Percentiles rank a stretch among this genome's conserved stretches.
phyloP scores from a whole-genome alignment of 768 basidiomycete genomes.

The Pisolithus microcarpus region DNA sequence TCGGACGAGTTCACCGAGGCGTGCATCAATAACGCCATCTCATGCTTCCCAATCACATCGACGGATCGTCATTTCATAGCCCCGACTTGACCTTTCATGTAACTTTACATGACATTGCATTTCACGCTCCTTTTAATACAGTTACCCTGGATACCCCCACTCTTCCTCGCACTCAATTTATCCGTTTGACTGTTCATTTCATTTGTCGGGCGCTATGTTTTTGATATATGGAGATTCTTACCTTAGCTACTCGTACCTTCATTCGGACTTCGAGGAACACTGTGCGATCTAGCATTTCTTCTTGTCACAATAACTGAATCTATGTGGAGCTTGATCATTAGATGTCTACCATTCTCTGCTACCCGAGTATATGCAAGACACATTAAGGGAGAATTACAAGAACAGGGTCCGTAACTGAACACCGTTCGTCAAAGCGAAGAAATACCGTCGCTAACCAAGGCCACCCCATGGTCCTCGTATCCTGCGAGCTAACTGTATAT shows the following conservation, averaged over 20 bases:
- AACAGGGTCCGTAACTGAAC: neutral
- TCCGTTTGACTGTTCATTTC: neutral
- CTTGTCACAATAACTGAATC: neutral
- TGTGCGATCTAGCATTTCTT: constrained; percentile 5
- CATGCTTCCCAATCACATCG: constrained; percentile 11
- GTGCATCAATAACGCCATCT: constrained; percentile 12
- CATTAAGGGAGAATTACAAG: neutral
- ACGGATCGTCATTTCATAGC: constrained; percentile 18
- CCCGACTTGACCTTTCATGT: constrained; percentile 6
- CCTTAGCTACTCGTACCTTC: neutral
- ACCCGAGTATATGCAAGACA: constrained; percentile 10
- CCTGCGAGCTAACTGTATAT: constrained; percentile 92
- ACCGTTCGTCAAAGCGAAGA: no score
- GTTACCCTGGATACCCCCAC: constrained; percentile 24
- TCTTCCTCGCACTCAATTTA: neutral
- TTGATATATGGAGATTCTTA: neutral
- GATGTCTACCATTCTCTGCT: no score
- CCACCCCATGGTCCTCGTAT: constrained; percentile 90
- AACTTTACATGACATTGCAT: constrained; percentile 5
- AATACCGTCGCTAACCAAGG: constrained; percentile 36
- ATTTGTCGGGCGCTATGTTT: neutral
- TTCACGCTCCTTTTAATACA: constrained; percentile 15
- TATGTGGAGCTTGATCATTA: no score
- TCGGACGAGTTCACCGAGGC: constrained; percentile 7
- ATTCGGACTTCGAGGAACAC: constrained; percentile 15